Percentiles rank a stretch among this genome's conserved stretches.
These are phyloP conservation scores for Melanogaster broomeanus DNA, from an alignment of 768 basidiomycete genomes.

Conservation along the genomic window DNA sequence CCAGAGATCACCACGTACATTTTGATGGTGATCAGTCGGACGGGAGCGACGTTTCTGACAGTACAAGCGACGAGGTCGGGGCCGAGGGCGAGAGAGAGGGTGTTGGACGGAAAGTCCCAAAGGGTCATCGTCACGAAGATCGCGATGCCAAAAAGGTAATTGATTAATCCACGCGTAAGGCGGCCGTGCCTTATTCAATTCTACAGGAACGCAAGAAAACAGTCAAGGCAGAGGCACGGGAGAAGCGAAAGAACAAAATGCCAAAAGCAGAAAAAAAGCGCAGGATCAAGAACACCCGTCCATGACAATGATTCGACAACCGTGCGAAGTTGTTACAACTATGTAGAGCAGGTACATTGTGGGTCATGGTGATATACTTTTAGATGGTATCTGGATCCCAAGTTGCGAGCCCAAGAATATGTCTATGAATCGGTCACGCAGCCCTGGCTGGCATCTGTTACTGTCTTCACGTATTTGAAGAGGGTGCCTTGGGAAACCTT, in stretches of 20 bases:
- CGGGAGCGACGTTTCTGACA: conserved; percentile 25
- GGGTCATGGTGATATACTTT: conserved; percentile 7
- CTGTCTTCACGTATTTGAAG: conserved; percentile 87
- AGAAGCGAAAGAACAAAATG: conserved; percentile 91
- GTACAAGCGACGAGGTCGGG: conserved; percentile 36
- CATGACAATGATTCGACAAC: conserved; percentile 15
- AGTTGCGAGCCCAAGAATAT: conserved; percentile 5
- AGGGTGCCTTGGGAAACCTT: conserved; percentile 82
- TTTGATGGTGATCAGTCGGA: conserved; percentile 19
- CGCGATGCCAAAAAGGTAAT: conserved; percentile 84
- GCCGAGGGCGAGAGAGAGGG: conserved; percentile 38
- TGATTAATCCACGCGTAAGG: conserved; percentile 4
- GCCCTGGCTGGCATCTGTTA: conserved; percentile 89
- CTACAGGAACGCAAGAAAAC: conserved; percentile 92
- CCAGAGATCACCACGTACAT: conserved; percentile 13
- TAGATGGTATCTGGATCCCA: conserved; percentile 8
- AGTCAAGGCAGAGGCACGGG: conserved; percentile 82
- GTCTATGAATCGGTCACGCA: conserved; percentile 85
- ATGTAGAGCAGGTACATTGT: conserved; percentile 3
- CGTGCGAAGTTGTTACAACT: conserved; percentile 11
- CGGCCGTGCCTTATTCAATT: conserved; percentile 10
- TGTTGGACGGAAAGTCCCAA: conserved; percentile 54
- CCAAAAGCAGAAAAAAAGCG: conserved; percentile 95
- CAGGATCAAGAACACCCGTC: conserved; percentile 57
- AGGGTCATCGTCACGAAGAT: conserved; percentile 94